A percentile compares a stretch with the other conserved stretches of the same genome.
phyloP scores from a whole-genome alignment of 805 yeast genomes.

The Kockiozyma suomiensis region DNA sequence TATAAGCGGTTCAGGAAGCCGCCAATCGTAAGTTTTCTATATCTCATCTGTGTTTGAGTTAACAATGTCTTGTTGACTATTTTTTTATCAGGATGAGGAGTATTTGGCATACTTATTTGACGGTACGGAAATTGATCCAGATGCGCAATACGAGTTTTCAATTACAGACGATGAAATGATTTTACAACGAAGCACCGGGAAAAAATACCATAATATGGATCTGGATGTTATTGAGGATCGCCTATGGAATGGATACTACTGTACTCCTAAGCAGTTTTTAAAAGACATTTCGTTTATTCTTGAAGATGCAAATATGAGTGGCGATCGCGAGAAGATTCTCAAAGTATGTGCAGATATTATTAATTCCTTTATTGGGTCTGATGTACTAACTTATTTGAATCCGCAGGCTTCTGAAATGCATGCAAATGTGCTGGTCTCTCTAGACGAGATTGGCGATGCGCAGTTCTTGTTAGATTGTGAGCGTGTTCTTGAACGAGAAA shows the following conservation, averaged over 20 bases:
- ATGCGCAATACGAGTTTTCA: slow-evolving; percentile 42
- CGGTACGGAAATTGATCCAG: slow-evolving; percentile 44
- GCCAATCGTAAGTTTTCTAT: slow-evolving; percentile 52
- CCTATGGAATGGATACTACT: slow-evolving; percentile 93
- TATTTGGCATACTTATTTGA: slow-evolving; percentile 77
- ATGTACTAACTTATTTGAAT: too few relatives aligned
- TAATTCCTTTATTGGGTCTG: too few relatives aligned
- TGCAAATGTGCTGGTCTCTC: slow-evolving; percentile 93
- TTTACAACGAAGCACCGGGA: slow-evolving; percentile 74
- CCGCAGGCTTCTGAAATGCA: slow-evolving; percentile 93
- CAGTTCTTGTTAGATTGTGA: slow-evolving; percentile 77
- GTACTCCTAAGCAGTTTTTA: slow-evolving; percentile 87
- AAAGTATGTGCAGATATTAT: too few relatives aligned
- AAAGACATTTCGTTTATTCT: slow-evolving; percentile 84
- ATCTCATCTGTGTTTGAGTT: background rate
- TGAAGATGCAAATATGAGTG: slow-evolving; percentile 68
- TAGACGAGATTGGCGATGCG: slow-evolving; percentile 78
- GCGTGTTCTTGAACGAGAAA: slow-evolving; percentile 68
- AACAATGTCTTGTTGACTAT: too few relatives aligned
- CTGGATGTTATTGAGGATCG: slow-evolving; percentile 92
- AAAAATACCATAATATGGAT: slow-evolving; percentile 81
- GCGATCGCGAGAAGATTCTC: slow-evolving; percentile 79
- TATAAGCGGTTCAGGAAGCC: slow-evolving; percentile 93
- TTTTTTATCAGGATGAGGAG: slow-evolving; percentile 62
- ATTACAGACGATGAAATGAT: slow-evolving; percentile 63